Conservation (phyloP, 768 basidiomycete species). For the Termitomyces sp. region DNA sequence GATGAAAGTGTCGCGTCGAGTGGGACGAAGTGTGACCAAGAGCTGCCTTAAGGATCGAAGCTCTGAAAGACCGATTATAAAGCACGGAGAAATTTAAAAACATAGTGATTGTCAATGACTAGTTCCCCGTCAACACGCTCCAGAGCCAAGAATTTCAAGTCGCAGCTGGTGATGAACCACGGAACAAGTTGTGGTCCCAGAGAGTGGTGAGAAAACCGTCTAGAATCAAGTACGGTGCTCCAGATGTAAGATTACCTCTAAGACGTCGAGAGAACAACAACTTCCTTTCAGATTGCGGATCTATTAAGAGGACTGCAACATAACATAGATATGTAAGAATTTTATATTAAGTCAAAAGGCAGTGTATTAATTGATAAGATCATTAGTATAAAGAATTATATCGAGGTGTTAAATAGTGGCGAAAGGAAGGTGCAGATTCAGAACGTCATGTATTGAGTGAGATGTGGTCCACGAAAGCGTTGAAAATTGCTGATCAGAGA, state of each 20-base stretch:
- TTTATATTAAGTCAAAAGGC: constrained; percentile 2
- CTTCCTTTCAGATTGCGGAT: neutral
- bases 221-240: neutral
- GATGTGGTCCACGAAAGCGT: neutral
- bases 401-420: neutral
- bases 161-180: neutral
- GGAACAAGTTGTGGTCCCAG: neutral
- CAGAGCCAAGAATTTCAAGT: neutral
- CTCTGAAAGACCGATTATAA: constrained; percentile 13
- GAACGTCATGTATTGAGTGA: neutral
- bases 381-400: constrained; percentile 8
- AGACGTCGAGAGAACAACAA: neutral
- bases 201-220: too few relatives aligned
- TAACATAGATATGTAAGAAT: neutral
- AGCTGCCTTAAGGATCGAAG: constrained; percentile 1
- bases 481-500: neutral
- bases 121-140: neutral
- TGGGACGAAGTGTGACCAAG: neutral
- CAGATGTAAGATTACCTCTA: neutral
- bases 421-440: neutral
- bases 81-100: constrained; percentile 8
- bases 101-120: neutral
- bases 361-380: neutral
- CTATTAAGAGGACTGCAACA: neutral
- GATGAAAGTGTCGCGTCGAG: constrained; percentile 8